These are phyloP conservation scores for Coelastrella sp. DNA, from an alignment of 139 green algal species.

Conservation along the genomic window DNA sequence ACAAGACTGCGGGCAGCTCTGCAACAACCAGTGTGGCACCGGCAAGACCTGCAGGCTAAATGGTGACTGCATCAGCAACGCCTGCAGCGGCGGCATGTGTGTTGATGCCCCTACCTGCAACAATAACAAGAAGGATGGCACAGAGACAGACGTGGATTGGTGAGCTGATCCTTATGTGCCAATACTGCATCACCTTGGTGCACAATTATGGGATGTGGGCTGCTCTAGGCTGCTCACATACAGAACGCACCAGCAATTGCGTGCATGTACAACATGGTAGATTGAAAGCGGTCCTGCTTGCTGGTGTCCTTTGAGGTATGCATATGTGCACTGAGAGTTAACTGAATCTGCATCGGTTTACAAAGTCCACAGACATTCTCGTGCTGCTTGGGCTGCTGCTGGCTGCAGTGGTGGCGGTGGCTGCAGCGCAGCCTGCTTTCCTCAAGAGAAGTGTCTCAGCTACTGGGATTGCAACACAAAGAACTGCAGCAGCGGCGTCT, in stretches of 20 bases:
- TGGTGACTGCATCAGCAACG: conserved; percentile 26
- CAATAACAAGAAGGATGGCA: conserved; percentile 16
- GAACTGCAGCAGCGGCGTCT: neutral
- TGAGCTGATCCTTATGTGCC: neutral
- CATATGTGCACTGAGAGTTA: no score
- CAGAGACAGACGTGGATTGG: conserved; percentile 7
- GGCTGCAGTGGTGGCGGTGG: conserved; percentile 15
- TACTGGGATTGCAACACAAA: conserved; percentile 1
- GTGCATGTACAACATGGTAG: neutral
- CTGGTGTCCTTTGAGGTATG: no score
- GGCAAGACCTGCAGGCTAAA: neutral
- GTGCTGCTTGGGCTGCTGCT: neutral
- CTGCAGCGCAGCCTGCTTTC: neutral
- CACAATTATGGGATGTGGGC: neutral
- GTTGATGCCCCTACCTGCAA: conserved; percentile 18
- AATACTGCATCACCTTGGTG: neutral
- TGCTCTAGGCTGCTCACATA: neutral
- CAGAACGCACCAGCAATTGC: neutral
- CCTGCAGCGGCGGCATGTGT: neutral
- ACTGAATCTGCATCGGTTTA: no score
- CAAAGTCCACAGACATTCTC: neutral
- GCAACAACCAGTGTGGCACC: neutral
- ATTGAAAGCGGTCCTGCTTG: neutral
- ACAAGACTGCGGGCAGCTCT: conserved; percentile 5
- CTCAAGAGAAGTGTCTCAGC: neutral